Percentiles rank a stretch among this genome's conserved stretches.
These are phyloP conservation scores for Pseudogymnoascus sp. DNA, from an alignment of 2,329 filamentous ascomycete genomes.

Conservation along the genomic window DNA sequence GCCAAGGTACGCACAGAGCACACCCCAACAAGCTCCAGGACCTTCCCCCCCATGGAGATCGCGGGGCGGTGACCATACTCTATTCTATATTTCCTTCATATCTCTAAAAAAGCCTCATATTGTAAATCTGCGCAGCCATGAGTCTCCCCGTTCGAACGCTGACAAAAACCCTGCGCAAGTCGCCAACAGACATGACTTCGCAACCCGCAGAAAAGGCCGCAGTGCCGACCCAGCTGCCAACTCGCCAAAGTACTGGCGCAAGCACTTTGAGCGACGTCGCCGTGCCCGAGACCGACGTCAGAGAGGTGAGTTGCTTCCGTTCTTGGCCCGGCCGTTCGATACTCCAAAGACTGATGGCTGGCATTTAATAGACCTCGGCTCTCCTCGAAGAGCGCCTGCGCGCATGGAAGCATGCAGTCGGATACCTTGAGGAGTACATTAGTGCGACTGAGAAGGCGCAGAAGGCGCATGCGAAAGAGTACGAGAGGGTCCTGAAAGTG, in stretches of 20 bases:
- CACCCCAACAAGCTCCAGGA: not conserved
- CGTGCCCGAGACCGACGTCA: slow-evolving; percentile 25
- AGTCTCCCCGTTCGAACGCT: slow-evolving; percentile 6
- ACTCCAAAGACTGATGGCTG: not conserved
- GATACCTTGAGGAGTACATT: slow-evolving; percentile 86
- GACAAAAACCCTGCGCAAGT: not conserved
- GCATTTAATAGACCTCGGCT: slow-evolving; percentile 56
- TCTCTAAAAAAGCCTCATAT: slow-evolving; percentile 1
- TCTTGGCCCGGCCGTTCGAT: not conserved
- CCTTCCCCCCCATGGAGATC: not conserved
- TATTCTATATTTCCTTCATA: not conserved
- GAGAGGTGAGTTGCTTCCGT: slow-evolving; percentile 21
- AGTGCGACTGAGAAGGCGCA: slow-evolving; percentile 78
- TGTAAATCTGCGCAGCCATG: not conserved
- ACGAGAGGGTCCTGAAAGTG: slow-evolving; percentile 87
- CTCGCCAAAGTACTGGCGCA: slow-evolving; percentile 21
- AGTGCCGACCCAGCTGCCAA: slow-evolving; percentile 17
- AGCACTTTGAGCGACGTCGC: slow-evolving; percentile 23
- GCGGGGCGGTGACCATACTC: slow-evolving; percentile 7
- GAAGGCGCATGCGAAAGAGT: slow-evolving; percentile 81
- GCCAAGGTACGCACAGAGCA: slow-evolving; percentile 7
- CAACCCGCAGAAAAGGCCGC: not conserved
- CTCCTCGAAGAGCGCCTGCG: slow-evolving; percentile 81
- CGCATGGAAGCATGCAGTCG: slow-evolving; percentile 93
- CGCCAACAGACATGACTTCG: not conserved